A percentile compares a stretch with the other conserved stretches of the same genome.
These are phyloP conservation scores for Eremothecium cymbalariae DNA, from an alignment of 1,139 yeast species.

Conservation along the genomic window DNA sequence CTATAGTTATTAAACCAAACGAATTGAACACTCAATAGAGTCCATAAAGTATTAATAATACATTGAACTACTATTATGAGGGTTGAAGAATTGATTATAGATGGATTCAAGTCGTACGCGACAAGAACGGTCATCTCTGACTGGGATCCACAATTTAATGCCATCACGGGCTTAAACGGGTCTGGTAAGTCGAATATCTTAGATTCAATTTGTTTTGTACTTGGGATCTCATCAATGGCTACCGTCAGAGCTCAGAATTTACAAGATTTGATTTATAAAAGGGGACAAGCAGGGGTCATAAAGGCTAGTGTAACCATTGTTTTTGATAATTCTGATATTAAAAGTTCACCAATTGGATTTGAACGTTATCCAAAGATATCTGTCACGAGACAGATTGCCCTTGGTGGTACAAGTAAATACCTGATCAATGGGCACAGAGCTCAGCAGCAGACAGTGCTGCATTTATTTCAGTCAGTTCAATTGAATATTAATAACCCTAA, in stretches of 20 bases:
- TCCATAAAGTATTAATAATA: too few species aligned
- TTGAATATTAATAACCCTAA: constrained; percentile 94
- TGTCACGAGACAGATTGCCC: constrained; percentile 82
- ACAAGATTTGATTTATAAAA: constrained; percentile 88
- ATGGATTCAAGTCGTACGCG: constrained; percentile 97
- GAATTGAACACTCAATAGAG: not conserved
- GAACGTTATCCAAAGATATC: constrained; percentile 73
- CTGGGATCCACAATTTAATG: constrained; percentile 96
- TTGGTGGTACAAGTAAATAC: constrained; percentile 91
- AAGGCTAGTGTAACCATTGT: constrained; percentile 96
- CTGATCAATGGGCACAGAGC: constrained; percentile 94
- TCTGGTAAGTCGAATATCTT: constrained; percentile 93
- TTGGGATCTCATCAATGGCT: constrained; percentile 90
- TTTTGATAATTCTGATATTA: constrained; percentile 72
- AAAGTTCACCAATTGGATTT: constrained; percentile 81
- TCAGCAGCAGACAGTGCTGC: constrained; percentile 87
- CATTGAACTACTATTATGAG: constrained; percentile 63
- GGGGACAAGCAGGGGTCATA: constrained; percentile 98
- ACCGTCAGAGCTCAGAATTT: constrained; percentile 89
- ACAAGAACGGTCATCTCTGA: constrained; percentile 91
- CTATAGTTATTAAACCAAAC: constrained; percentile 11
- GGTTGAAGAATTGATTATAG: constrained; percentile 90
- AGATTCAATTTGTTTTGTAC: constrained; percentile 96
- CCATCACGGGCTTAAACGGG: constrained; percentile 96
- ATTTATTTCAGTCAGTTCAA: constrained; percentile 88